A percentile compares a stretch with the other conserved stretches of the same genome.
These are phyloP conservation scores for Dimocarpus longan DNA, from an alignment of 345 rosid species.

Conservation along the genomic window DNA sequence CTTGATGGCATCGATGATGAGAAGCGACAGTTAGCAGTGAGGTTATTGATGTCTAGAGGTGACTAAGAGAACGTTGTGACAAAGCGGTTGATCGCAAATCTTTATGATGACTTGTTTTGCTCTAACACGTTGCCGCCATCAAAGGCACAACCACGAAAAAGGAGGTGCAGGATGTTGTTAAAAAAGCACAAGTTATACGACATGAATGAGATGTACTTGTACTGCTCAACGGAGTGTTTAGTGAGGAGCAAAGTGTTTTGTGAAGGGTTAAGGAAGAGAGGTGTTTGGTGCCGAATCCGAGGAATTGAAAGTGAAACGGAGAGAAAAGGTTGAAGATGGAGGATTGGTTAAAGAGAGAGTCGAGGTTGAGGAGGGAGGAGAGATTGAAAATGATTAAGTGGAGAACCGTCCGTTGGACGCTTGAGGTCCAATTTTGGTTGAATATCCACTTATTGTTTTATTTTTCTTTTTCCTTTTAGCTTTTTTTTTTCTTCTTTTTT, in stretches of 20 bases:
- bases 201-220: slow-evolving; percentile 55
- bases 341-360: neutral
- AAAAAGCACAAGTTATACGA: slow-evolving; percentile 79
- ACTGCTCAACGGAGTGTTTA: slow-evolving; percentile 66
- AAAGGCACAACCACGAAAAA: slow-evolving; percentile 48
- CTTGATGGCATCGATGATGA: slow-evolving; percentile 60
- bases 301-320: slow-evolving; percentile 48
- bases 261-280: slow-evolving; percentile 50
- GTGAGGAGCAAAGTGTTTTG: slow-evolving; percentile 55
- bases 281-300: slow-evolving; percentile 40
- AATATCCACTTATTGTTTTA: no score
- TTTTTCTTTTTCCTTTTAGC: no score
- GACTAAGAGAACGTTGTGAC: slow-evolving; percentile 76
- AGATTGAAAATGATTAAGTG: no score
- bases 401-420: no score
- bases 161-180: slow-evolving; percentile 61
- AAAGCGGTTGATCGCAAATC: slow-evolving; percentile 59
- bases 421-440: no score
- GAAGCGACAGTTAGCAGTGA: slow-evolving; percentile 62
- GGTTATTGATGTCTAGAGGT: slow-evolving; percentile 53
- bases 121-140: slow-evolving; percentile 45
- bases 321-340: slow-evolving; percentile 31
- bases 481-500: no score
- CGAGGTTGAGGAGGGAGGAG: slow-evolving; percentile 23
- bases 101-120: slow-evolving; percentile 80